Percentiles rank a stretch among this genome's conserved stretches.
These are phyloP conservation scores for Serpula lacrymans DNA, from an alignment of 768 basidiomycete genomes.

Conservation along the genomic window DNA sequence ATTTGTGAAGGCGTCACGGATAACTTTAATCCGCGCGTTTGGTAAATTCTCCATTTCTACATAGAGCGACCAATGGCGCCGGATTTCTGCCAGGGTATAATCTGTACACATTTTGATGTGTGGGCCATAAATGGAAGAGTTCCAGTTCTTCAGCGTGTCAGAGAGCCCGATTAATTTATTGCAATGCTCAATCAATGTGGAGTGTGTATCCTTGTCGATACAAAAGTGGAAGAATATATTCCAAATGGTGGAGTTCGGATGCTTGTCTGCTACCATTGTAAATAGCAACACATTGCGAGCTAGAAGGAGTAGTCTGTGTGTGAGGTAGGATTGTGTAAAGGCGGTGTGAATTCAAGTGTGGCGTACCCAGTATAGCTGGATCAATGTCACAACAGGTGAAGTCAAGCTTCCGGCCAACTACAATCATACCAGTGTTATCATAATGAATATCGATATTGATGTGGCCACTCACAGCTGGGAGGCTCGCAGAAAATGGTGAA, in stretches of 20 bases:
- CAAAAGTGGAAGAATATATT: constrained; percentile 48
- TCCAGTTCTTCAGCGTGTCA: constrained; percentile 34
- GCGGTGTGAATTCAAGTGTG: too few species aligned
- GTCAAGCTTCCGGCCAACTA: constrained; percentile 37
- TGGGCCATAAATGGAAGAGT: constrained; percentile 32
- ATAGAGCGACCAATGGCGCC: constrained; percentile 38
- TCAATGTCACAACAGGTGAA: constrained; percentile 52
- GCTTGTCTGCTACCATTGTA: constrained; percentile 38
- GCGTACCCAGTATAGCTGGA: constrained; percentile 43
- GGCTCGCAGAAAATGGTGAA: constrained; percentile 40
- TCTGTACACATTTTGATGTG: constrained; percentile 36
- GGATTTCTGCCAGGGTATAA: constrained; percentile 37
- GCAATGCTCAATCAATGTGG: constrained; percentile 37
- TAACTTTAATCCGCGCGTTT: constrained; percentile 10
- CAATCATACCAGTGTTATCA: too few species aligned
- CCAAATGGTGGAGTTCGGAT: constrained; percentile 39
- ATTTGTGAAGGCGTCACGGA: constrained; percentile 19
- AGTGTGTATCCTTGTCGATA: constrained; percentile 34
- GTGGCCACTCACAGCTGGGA: too few species aligned
- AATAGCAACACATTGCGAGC: constrained; percentile 48
- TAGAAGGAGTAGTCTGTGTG: constrained; percentile 12
- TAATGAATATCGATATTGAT: too few species aligned
- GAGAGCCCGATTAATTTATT: constrained; percentile 33
- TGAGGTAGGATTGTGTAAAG: not conserved
- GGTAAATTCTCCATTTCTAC: constrained; percentile 26